A percentile compares a stretch with the other conserved stretches of the same genome.
phyloP scores from a whole-genome alignment of 1,284 basidiomycete species.

The Marasmius sp. region DNA sequence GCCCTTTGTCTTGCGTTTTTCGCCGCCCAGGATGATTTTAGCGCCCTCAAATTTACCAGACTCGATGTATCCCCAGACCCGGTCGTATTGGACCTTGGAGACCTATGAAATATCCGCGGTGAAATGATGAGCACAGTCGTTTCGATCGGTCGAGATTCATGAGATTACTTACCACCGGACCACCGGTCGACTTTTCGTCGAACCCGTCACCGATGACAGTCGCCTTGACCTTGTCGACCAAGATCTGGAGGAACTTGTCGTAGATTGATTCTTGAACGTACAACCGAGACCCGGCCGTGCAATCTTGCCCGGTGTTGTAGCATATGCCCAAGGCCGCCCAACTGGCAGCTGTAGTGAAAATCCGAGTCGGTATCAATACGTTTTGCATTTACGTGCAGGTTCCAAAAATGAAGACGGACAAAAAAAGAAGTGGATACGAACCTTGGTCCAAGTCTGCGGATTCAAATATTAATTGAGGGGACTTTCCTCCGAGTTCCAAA shows the following conservation, averaged over 20 bases:
- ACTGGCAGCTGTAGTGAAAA: slow-evolving; percentile 58
- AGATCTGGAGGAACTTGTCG: slow-evolving; percentile 74
- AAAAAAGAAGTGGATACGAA: slow-evolving; percentile 25
- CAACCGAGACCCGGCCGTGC: slow-evolving; percentile 83
- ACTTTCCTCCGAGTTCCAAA: slow-evolving; percentile 94
- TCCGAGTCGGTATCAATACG: background rate
- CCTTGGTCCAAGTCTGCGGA: slow-evolving; percentile 84
- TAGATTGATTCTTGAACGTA: slow-evolving; percentile 86
- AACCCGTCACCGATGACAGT: slow-evolving; percentile 81
- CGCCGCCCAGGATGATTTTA: slow-evolving; percentile 76
- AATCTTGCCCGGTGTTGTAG: slow-evolving; percentile 86
- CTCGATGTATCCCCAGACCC: slow-evolving; percentile 88
- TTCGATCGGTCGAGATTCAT: slow-evolving; percentile 3
- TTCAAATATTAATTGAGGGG: slow-evolving; percentile 85
- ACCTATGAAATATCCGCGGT: slow-evolving; percentile 45
- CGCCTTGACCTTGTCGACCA: slow-evolving; percentile 69
- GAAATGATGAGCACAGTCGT: slow-evolving; percentile 6
- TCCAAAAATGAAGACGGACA: background rate
- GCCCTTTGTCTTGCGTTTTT: slow-evolving; percentile 66
- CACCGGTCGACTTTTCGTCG: slow-evolving; percentile 72
- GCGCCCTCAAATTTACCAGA: slow-evolving; percentile 86
- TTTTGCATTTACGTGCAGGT: background rate
- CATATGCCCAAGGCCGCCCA: slow-evolving; percentile 84
- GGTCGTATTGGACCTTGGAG: slow-evolving; percentile 85
- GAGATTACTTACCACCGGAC: slow-evolving; percentile 66